Conservation (phyloP, 2,329 filamentous ascomycete species). For the Monilinia polystroma region DNA sequence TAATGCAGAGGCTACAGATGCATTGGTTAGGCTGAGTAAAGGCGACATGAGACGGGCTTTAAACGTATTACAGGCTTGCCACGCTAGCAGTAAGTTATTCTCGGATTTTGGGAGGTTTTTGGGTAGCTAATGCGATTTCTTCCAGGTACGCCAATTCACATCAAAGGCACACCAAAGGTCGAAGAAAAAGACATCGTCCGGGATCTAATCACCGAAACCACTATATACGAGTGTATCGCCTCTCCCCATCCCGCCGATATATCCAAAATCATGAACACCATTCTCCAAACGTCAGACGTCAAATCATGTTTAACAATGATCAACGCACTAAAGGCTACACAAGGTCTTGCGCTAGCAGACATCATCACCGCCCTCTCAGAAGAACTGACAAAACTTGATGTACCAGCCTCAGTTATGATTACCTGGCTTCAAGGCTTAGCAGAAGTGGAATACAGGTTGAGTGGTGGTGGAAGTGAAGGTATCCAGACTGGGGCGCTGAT, state of each 20-base stretch:
- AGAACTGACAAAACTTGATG: constrained; percentile 78
- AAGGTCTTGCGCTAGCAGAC: constrained; percentile 88
- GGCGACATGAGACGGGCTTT: constrained; percentile 94
- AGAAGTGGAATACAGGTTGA: constrained; percentile 87
- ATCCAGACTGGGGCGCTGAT: constrained; percentile 93
- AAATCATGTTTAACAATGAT: constrained; percentile 86
- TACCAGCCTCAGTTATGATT: constrained; percentile 82
- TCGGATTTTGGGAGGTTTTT: not conserved
- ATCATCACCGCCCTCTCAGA: constrained; percentile 86
- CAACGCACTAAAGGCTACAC: constrained; percentile 79
- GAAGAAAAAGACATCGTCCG: constrained; percentile 66
- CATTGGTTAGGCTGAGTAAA: constrained; percentile 82
- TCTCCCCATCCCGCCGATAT: constrained; percentile 91
- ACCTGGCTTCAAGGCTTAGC: constrained; percentile 89
- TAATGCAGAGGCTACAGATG: constrained; percentile 73
- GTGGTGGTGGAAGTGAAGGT: constrained; percentile 80
- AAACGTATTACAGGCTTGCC: constrained; percentile 94
- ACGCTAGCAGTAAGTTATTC: constrained; percentile 73
- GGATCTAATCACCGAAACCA: constrained; percentile 85
- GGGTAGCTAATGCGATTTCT: constrained; percentile 20
- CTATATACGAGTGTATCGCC: constrained; percentile 96
- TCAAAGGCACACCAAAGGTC: constrained; percentile 58
- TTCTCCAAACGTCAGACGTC: constrained; percentile 82
- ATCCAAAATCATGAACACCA: constrained; percentile 75
- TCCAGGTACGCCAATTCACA: constrained; percentile 66